Evolutionary conservation across 2,329 filamentous ascomycete species (phyloP).

Genomic region (Stachybotrys elegans): DNA sequence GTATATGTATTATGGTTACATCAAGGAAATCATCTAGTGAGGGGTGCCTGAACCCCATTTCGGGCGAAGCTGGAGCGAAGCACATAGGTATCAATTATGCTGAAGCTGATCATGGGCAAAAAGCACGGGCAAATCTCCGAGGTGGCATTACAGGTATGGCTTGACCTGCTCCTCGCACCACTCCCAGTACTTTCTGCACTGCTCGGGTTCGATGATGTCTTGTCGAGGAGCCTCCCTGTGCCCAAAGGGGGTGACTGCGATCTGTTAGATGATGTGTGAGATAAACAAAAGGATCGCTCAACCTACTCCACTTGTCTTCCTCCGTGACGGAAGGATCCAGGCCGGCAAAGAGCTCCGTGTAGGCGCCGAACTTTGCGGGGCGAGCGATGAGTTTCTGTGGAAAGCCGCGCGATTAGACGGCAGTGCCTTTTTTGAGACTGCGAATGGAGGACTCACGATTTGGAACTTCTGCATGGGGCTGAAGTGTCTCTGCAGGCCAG

Average conservation of each 20-base stretch:
- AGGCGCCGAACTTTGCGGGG: slow-evolving; percentile 29
- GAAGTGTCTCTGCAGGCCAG: neutral
- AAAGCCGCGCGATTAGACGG: too few species aligned
- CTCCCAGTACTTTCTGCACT: neutral
- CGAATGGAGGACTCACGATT: neutral
- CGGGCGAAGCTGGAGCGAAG: too few species aligned
- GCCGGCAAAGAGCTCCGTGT: slow-evolving; percentile 38
- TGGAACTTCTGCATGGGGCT: neutral
- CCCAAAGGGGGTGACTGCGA: slow-evolving; percentile 1
- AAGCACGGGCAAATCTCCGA: too few species aligned
- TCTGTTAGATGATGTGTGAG: neutral
- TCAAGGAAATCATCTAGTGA: too few species aligned
- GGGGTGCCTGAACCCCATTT: too few species aligned
- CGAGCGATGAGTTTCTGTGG: slow-evolving; percentile 5
- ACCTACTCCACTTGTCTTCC: neutral
- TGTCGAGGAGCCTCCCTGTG: neutral
- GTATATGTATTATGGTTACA: too few species aligned
- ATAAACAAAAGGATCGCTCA: too few species aligned
- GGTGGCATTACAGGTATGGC: slow-evolving; percentile 1
- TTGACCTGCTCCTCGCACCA: slow-evolving; percentile 2
- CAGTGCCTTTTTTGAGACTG: too few species aligned
- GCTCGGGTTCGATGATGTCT: neutral
- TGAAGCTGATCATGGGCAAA: too few species aligned
- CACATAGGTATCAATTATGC: too few species aligned
- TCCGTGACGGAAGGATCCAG: slow-evolving; percentile 9